Evolutionary conservation across 805 yeast species (phyloP), one percentile per base, ranked within the genome.

Genomic region (Brettanomyces custersianus): DNA sequence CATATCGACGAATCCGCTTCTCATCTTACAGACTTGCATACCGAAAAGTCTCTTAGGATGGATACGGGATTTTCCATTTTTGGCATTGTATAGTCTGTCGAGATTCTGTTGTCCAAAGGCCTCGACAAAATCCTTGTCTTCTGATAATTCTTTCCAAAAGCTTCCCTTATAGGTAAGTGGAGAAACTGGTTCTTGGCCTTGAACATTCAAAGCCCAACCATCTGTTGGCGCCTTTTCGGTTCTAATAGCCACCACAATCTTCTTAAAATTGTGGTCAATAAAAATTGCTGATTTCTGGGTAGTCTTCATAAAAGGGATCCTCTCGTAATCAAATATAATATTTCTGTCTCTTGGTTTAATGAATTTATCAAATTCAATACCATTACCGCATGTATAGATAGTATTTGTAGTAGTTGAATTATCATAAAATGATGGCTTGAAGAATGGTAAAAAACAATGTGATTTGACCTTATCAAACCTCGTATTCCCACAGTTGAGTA

Each of bases 1-100:
- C 16, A 72, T 68, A 13, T 61, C 49, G 34, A 68, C 65, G 48
- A 80, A 77, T 0, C 94, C 94, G 35, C 65, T 55, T 57, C 83
- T 92, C 11, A 78, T 75, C 18, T 47, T 54, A 51, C 88, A 79
- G 9, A 26, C 15, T 10, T 9, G 13, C 29, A 10, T 9, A 10
- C 29, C 29, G 21, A 18, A n/a, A 19, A 7, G 5, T 19, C 24
- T 30, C 13, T 30, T 30, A 6, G 21, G 12, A 8, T 24, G 24
- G 7, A 30, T 15, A 7, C n/a, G 19, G 15, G 16, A 12, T n/a
- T 19, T 30, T 13, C 16, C 16, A 6, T 16, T 19, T 4, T 30
- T 30, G 12, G 13, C 12, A 30, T 30, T 24, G 20, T 30, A 30
- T 12, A 30, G 13, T 19, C 20, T 18, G 15, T 30, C 16, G 12